These are phyloP conservation scores for Lolium multiflorum DNA, from an alignment of 176 grass and related monocot species.

Conservation along the genomic window DNA sequence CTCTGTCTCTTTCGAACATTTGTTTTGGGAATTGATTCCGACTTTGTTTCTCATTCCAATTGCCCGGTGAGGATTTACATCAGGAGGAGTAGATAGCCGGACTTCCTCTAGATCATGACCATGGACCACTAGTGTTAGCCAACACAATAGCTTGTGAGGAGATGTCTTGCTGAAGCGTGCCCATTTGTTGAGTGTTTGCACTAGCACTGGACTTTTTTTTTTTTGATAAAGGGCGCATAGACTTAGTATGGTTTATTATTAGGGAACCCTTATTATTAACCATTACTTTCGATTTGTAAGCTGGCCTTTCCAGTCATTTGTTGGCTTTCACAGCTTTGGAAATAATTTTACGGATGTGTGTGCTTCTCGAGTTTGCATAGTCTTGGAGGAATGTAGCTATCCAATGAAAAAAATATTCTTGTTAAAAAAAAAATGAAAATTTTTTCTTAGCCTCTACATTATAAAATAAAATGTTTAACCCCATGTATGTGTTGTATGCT, in stretches of 20 bases:
- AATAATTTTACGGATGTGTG: background rate
- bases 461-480: background rate
- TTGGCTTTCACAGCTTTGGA: background rate
- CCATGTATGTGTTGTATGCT: background rate
- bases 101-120: background rate
- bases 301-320: background rate
- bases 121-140: slow-evolving; percentile 8
- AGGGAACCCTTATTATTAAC: background rate
- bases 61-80: background rate
- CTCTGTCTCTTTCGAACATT: slow-evolving; percentile 39
- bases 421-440: no score
- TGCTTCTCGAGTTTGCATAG: background rate
- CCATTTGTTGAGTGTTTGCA: background rate
- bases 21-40: slow-evolving; percentile 1
- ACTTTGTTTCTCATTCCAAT: background rate
- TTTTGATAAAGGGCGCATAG: no score
- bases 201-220: no score
- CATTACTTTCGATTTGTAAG: background rate
- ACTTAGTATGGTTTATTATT: background rate
- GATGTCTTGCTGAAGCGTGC: background rate
- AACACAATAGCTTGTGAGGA: background rate
- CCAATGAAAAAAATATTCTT: no score
- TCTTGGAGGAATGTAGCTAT: background rate
- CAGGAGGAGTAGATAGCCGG: background rate
- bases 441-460: no score